A percentile compares a stretch with the other conserved stretches of the same genome.
phyloP scores from a whole-genome alignment of 106 monocot species.

The Alisma plantagoaquatica region DNA sequence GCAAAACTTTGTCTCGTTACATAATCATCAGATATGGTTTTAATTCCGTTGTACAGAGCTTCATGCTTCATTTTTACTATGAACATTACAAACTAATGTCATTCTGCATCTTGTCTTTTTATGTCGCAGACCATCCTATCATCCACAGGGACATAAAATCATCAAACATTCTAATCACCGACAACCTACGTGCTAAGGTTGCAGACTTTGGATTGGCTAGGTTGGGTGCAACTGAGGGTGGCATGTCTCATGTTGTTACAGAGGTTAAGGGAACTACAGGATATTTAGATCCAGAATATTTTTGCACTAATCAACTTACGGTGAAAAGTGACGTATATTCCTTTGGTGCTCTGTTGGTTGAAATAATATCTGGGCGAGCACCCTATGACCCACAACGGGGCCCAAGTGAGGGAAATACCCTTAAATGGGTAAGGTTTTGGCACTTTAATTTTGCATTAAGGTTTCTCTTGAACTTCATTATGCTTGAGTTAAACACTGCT shows the following conservation, averaged over 20 bases:
- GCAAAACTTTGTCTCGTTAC: too few species aligned
- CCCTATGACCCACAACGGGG: too few species aligned
- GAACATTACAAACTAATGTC: too few species aligned
- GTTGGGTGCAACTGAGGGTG: slow-evolving; percentile 28
- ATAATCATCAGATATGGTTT: too few species aligned
- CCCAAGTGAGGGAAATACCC: too few species aligned
- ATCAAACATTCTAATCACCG: slow-evolving; percentile 71
- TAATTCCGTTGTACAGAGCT: too few species aligned
- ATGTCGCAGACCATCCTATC: slow-evolving; percentile 73
- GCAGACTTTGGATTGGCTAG: slow-evolving; percentile 88
- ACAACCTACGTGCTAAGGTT: slow-evolving; percentile 72
- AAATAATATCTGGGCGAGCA: slow-evolving; percentile 48
- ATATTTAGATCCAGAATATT: slow-evolving; percentile 81
- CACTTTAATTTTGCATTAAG: too few species aligned
- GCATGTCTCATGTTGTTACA: slow-evolving; percentile 44
- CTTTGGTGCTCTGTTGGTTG: slow-evolving; percentile 68
- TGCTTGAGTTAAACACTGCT: too few species aligned
- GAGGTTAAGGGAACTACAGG: slow-evolving; percentile 93
- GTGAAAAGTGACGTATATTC: slow-evolving; percentile 85
- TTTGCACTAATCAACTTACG: slow-evolving; percentile 67
- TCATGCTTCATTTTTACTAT: too few species aligned
- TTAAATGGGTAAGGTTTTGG: too few species aligned
- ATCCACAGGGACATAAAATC: slow-evolving; percentile 92
- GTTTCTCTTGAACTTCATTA: too few species aligned
- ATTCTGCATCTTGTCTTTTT: too few species aligned